phyloP scores from a whole-genome alignment of 2,329 filamentous ascomycete genomes.

The Neospermospora avenae region DNA sequence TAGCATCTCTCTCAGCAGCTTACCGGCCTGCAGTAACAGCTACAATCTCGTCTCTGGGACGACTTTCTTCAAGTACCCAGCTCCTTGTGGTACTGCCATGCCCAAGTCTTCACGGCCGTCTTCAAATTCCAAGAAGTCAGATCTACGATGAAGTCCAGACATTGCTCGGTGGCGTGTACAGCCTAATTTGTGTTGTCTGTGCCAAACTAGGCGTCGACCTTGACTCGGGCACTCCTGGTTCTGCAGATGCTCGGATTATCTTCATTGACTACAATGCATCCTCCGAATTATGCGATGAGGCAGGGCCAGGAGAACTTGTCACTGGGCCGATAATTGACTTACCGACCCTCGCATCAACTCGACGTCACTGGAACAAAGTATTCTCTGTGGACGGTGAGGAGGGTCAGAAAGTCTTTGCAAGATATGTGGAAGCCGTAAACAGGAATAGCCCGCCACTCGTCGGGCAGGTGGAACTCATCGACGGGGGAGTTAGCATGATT shows the following conservation, averaged over 20 bases:
- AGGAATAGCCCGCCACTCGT: slow-evolving; percentile 45
- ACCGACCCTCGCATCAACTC: slow-evolving; percentile 48
- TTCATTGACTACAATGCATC: slow-evolving; percentile 62
- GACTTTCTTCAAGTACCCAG: slow-evolving; percentile 32
- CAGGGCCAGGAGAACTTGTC: slow-evolving; percentile 35
- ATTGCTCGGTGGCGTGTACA: slow-evolving; percentile 75
- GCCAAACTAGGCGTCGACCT: slow-evolving; percentile 53
- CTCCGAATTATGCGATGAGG: slow-evolving; percentile 45
- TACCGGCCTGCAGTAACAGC: slow-evolving; percentile 54
- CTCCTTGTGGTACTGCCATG: slow-evolving; percentile 55
- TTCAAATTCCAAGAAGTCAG: slow-evolving; percentile 48
- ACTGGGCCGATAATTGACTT: slow-evolving; percentile 43
- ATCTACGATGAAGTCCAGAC: slow-evolving; percentile 67
- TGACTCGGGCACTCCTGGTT: slow-evolving; percentile 62
- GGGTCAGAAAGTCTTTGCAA: slow-evolving; percentile 55
- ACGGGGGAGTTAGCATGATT: slow-evolving; percentile 50
- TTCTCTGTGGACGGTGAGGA: slow-evolving; percentile 65
- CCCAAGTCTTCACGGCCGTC: slow-evolving; percentile 49
- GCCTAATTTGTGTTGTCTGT: slow-evolving; percentile 70
- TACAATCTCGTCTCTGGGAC: slow-evolving; percentile 46
- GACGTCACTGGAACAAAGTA: slow-evolving; percentile 60
- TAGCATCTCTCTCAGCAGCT: slow-evolving; percentile 51
- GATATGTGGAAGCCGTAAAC: slow-evolving; percentile 48
- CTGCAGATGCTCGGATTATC: slow-evolving; percentile 73
- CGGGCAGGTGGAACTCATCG: slow-evolving; percentile 49